These are phyloP conservation scores for Zasmidium cellare DNA, from an alignment of 2,329 filamentous ascomycete species.

Conservation along the genomic window DNA sequence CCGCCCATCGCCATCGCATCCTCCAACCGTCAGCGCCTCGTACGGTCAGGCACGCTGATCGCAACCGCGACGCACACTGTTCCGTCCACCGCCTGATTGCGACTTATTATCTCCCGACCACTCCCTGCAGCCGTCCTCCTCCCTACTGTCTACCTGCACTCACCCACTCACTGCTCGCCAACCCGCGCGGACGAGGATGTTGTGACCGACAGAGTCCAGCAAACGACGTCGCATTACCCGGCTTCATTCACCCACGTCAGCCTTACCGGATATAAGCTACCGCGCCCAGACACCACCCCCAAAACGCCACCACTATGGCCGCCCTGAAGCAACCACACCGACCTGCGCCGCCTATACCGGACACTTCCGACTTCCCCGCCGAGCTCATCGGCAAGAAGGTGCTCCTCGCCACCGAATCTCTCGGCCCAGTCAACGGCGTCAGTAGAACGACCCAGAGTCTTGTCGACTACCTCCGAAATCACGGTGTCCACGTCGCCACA, in stretches of 20 bases:
- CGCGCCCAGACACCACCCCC: neutral
- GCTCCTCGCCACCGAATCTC: conserved; percentile 69
- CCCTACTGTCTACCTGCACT: neutral
- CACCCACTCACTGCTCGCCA: neutral
- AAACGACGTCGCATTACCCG: neutral
- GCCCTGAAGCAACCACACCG: neutral
- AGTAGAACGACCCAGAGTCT: conserved; percentile 69
- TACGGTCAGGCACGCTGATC: neutral
- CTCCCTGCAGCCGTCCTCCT: neutral
- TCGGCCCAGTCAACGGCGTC: conserved; percentile 73
- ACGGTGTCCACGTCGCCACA: conserved; percentile 65
- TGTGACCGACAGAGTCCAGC: neutral
- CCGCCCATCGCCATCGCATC: neutral
- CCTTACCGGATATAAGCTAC: neutral
- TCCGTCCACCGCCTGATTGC: neutral
- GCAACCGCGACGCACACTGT: neutral
- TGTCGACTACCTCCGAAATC: conserved; percentile 64
- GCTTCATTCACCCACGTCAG: neutral
- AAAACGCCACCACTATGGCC: neutral
- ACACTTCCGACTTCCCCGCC: conserved; percentile 39
- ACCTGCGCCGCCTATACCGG: neutral
- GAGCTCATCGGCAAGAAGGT: conserved; percentile 61
- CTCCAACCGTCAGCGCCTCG: neutral
- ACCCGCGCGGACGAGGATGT: neutral
- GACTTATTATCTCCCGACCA: too few relatives aligned